A percentile compares a stretch with the other conserved stretches of the same genome.
These are phyloP conservation scores for Rhizopogon vulgaris DNA, from an alignment of 768 basidiomycete species.

Conservation along the genomic window DNA sequence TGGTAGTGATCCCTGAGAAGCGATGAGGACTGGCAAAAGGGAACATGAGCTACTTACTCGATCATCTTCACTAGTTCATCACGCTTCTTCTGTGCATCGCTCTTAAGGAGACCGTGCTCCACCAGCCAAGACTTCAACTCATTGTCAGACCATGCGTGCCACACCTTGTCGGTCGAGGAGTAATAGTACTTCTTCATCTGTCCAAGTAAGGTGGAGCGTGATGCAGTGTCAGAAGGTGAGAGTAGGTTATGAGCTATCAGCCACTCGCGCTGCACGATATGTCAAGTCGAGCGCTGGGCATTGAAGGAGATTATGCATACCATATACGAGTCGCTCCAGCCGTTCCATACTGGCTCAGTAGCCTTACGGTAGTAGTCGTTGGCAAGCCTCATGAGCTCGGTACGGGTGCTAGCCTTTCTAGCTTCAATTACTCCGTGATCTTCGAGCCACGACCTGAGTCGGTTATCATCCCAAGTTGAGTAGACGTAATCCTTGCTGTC, in stretches of 20 bases:
- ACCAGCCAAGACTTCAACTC: conserved; percentile 78
- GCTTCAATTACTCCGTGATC: conserved; percentile 68
- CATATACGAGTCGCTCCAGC: conserved; percentile 84
- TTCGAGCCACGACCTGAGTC: conserved; percentile 66
- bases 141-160: conserved; percentile 70
- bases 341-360: conserved; percentile 65
- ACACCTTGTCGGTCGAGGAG: conserved; percentile 44
- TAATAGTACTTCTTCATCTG: conserved; percentile 83
- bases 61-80: conserved; percentile 79
- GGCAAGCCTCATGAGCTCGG: conserved; percentile 67
- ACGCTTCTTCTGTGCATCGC: conserved; percentile 53
- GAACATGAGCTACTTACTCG: conserved; percentile 33
- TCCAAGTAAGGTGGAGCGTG: conserved; percentile 49
- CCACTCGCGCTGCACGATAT: conserved; percentile 61
- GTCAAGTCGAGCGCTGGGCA: background rate
- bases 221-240: conserved; percentile 47
- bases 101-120: conserved; percentile 65
- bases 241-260: conserved; percentile 73
- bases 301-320: conserved; percentile 31
- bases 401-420: conserved; percentile 44
- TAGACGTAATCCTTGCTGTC: conserved; percentile 83
- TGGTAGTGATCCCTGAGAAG: conserved; percentile 58
- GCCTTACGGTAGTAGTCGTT: conserved; percentile 58
- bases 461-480: conserved; percentile 83
- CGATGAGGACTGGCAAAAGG: background rate